Conservation (phyloP, 1,284 basidiomycete genomes). For the Hypsizygus ulmarius region DNA sequence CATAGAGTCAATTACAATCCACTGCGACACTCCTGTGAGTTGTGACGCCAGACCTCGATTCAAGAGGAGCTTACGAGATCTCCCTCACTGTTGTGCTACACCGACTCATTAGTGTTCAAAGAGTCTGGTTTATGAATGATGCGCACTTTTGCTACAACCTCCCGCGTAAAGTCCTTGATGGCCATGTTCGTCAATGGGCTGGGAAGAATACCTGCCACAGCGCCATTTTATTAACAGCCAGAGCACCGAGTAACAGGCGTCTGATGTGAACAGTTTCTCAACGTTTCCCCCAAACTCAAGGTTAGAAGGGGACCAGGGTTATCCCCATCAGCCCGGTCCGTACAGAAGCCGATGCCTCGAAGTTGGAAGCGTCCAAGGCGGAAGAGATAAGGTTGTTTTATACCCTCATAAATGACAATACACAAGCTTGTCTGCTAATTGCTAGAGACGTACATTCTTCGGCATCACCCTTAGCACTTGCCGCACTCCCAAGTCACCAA, state of each 20-base stretch:
- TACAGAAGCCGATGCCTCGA: no score
- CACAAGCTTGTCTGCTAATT: no score
- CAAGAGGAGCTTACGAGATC: constrained; percentile 14
- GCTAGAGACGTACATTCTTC: constrained; percentile 35
- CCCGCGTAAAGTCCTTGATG: constrained; percentile 33
- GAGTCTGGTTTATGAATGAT: not conserved
- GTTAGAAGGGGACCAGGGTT: constrained; percentile 2
- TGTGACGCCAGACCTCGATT: not conserved
- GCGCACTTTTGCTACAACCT: constrained; percentile 35
- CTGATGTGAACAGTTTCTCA: constrained; percentile 1
- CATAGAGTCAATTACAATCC: constrained; percentile 68
- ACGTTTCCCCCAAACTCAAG: not conserved
- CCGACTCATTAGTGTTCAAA: not conserved
- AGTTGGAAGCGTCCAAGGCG: no score
- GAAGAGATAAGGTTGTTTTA: no score
- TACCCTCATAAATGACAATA: no score
- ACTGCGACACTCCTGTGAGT: constrained; percentile 31
- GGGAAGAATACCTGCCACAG: not conserved
- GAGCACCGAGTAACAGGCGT: constrained; percentile 10
- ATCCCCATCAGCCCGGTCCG: not conserved
- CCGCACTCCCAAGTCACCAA: constrained; percentile 55
- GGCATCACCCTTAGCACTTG: constrained; percentile 54
- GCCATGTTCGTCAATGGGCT: constrained; percentile 8
- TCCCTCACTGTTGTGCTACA: constrained; percentile 15
- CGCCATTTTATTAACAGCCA: constrained; percentile 7